Percentiles rank a stretch among this genome's conserved stretches.
Conservation (phyloP, 2,329 filamentous ascomycete genomes). For the Cryphonectria parasitica region DNA sequence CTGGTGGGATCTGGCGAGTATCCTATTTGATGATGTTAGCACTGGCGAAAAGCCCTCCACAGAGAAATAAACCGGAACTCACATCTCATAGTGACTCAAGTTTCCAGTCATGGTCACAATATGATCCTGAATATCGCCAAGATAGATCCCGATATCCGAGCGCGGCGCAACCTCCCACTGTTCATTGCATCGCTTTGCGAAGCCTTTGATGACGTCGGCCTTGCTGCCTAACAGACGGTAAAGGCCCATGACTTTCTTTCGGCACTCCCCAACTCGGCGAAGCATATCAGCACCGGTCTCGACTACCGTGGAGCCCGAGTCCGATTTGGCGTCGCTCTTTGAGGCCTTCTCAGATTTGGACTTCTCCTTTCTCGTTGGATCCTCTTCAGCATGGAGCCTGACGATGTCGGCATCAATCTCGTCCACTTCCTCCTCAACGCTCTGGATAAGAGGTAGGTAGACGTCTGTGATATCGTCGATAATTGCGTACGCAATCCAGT, state of each 20-base stretch:
- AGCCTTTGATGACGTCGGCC: constrained; percentile 98
- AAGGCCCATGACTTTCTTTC: constrained; percentile 96
- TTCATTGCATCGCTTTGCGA: constrained; percentile 97
- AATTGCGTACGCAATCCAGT: constrained; percentile 98
- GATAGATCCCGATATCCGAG: constrained; percentile 94
- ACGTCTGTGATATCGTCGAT: constrained; percentile 99
- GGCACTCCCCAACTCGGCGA: constrained; percentile 86
- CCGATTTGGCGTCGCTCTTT: constrained; percentile 45
- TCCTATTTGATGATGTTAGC: constrained; percentile 52
- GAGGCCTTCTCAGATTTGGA: constrained; percentile 38
- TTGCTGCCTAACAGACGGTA: constrained; percentile 95
- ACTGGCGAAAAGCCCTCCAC: neutral
- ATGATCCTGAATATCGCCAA: constrained; percentile 98
- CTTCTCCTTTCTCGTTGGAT: constrained; percentile 45
- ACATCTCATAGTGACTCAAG: constrained; percentile 95
- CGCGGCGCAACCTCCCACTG: constrained; percentile 95
- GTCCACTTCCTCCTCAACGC: constrained; percentile 94
- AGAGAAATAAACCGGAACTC: constrained; percentile 39
- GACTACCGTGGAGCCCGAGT: constrained; percentile 43
- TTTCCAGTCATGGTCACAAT: constrained; percentile 99
- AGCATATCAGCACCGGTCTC: constrained; percentile 79
- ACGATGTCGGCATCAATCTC: constrained; percentile 94
- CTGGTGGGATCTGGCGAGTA: constrained; percentile 86
- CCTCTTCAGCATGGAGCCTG: constrained; percentile 69
- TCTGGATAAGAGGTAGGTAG: constrained; percentile 88